A percentile compares a stretch with the other conserved stretches of the same genome.
phyloP scores from a whole-genome alignment of 768 basidiomycete genomes.

The Amyloporia xantha region DNA sequence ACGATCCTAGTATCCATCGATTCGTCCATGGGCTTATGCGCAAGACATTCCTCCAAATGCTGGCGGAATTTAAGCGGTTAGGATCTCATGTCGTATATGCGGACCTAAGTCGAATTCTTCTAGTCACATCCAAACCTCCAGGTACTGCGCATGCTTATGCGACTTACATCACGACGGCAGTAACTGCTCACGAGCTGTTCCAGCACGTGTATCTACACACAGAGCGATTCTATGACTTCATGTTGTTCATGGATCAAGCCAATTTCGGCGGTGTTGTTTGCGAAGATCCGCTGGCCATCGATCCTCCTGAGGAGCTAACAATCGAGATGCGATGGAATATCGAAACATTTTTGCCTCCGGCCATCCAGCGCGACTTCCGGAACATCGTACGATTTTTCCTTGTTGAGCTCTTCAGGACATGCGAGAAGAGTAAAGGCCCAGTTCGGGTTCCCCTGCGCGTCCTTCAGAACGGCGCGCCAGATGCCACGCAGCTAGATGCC shows the following conservation, averaged over 20 bases:
- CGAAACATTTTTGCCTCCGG: constrained; percentile 76
- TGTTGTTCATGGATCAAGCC: constrained; percentile 93
- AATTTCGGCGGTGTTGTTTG: constrained; percentile 91
- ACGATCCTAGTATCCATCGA: constrained; percentile 87
- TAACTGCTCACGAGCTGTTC: constrained; percentile 92
- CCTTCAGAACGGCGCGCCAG: constrained; percentile 59
- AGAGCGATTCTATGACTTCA: constrained; percentile 86
- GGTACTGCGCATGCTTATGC: constrained; percentile 94
- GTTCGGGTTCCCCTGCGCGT: constrained; percentile 66
- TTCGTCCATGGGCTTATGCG: constrained; percentile 96
- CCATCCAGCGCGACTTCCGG: constrained; percentile 73
- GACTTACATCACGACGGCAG: constrained; percentile 89
- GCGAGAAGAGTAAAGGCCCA: constrained; percentile 52
- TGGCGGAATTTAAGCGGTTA: constrained; percentile 93
- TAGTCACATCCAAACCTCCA: constrained; percentile 93
- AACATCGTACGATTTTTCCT: constrained; percentile 75
- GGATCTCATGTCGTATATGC: constrained; percentile 93
- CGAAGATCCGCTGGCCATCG: constrained; percentile 63
- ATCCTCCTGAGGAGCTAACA: constrained; percentile 60
- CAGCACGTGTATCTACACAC: constrained; percentile 85
- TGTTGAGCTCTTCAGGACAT: constrained; percentile 72
- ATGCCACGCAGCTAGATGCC: constrained; percentile 57
- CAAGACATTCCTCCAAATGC: constrained; percentile 93
- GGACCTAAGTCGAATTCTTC: constrained; percentile 83
- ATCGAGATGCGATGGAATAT: constrained; percentile 94